These are phyloP conservation scores for Scenedesmus sp. DNA, from an alignment of 163 green algal genomes.

Conservation along the genomic window DNA sequence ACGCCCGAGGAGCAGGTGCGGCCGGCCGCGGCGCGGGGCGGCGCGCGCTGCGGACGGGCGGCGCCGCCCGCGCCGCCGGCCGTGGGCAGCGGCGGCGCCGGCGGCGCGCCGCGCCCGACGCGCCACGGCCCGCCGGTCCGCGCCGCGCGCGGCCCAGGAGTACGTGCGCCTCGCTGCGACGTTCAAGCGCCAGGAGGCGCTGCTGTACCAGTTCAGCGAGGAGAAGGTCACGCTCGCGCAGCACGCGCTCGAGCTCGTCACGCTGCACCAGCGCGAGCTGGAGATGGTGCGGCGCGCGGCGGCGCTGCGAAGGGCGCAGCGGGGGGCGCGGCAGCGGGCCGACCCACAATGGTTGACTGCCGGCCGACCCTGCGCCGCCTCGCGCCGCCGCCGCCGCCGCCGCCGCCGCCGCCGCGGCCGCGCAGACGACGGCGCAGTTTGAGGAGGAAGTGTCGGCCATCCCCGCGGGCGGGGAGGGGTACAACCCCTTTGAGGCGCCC, in stretches of 20 bases:
- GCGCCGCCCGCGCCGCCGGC: not conserved
- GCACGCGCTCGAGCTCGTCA: constrained; percentile 42
- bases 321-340: not conserved
- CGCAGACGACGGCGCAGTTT: constrained; percentile 43
- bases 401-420: too few relatives aligned
- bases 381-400: not conserved
- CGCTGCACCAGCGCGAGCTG: constrained; percentile 33
- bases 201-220: constrained; percentile 45
- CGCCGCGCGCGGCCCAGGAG: not conserved
- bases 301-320: not conserved
- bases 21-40: too few relatives aligned
- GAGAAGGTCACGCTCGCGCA: constrained; percentile 53
- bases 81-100: not conserved
- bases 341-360: not conserved
- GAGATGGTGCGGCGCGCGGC: constrained; percentile 10
- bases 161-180: not conserved
- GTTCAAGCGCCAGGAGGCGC: constrained; percentile 22
- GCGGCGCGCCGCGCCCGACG: not conserved
- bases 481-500: constrained; percentile 43
- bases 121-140: not conserved
- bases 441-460: constrained; percentile 24
- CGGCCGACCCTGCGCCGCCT: not conserved
- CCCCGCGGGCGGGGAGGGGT: constrained; percentile 8
- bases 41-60: not conserved
- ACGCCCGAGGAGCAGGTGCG: constrained; percentile 20